Conservation (phyloP, 73 alveolate genomes). For the Durusdinium trenchii region DNA sequence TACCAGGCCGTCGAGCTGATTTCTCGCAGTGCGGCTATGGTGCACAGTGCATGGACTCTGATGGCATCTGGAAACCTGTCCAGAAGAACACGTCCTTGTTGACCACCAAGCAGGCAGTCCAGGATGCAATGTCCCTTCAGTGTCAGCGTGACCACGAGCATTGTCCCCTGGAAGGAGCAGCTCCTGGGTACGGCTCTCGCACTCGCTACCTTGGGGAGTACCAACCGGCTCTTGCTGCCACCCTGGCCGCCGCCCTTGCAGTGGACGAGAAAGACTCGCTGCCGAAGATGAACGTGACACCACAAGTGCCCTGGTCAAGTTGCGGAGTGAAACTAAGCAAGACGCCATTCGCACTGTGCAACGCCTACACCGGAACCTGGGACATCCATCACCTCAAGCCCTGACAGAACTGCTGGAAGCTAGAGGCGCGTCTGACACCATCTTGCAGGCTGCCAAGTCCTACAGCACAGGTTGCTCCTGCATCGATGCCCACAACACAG, state of each 20-base stretch:
- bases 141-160: not conserved
- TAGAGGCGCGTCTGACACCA: not conserved
- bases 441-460: not conserved
- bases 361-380: slow-evolving; percentile 24
- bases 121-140: too few relatives aligned
- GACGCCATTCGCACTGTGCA: not conserved
- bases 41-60: too few relatives aligned
- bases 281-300: too few relatives aligned
- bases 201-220: not conserved
- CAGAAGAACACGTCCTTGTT: too few relatives aligned
- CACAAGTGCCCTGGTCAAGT: too few relatives aligned
- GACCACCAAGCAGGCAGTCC: too few relatives aligned
- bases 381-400: not conserved
- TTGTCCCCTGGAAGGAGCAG: not conserved
- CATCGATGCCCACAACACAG: too few relatives aligned
- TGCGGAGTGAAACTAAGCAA: not conserved
- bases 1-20: too few relatives aligned
- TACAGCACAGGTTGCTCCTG: too few relatives aligned
- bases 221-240: not conserved
- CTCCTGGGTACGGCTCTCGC: not conserved
- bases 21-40: too few relatives aligned
- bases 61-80: too few relatives aligned
- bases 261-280: not conserved
- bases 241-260: not conserved
- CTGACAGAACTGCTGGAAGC: not conserved